A percentile compares a stretch with the other conserved stretches of the same genome.
Evolutionary conservation across 164 flowering plant species (phyloP).

Genomic region (Stephania yunnanensis): DNA sequence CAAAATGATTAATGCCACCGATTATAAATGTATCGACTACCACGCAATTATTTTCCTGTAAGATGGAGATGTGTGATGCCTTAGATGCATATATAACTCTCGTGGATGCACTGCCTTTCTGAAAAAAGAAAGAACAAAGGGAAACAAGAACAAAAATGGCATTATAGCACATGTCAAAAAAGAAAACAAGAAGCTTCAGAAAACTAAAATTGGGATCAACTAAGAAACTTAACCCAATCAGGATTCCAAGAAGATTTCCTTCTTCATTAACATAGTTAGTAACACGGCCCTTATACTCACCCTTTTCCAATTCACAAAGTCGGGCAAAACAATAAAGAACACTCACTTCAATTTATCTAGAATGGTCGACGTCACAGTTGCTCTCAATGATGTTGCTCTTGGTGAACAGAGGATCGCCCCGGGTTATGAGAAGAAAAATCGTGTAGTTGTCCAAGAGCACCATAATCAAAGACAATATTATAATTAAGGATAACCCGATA

Average conservation of each 20-base stretch:
- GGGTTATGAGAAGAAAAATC: slow-evolving; percentile 95
- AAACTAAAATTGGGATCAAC: neutral
- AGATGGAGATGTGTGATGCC: slow-evolving; percentile 85
- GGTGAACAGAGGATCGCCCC: slow-evolving; percentile 75
- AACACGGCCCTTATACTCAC: slow-evolving; percentile 97
- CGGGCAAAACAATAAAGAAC: slow-evolving; percentile 99
- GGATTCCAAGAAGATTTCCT: slow-evolving; percentile 95
- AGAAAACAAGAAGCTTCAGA: neutral
- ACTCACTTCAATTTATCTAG: slow-evolving; percentile 96
- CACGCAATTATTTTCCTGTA: slow-evolving; percentile 88
- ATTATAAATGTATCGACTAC: slow-evolving; percentile 58
- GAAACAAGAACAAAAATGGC: neutral
- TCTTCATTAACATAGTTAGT: slow-evolving; percentile 92
- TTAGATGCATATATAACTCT: slow-evolving; percentile 74
- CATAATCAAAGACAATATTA: slow-evolving; percentile 95
- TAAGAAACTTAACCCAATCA: slow-evolving; percentile 69
- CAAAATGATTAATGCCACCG: slow-evolving; percentile 84
- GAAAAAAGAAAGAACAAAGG: slow-evolving; percentile 16
- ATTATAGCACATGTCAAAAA: neutral
- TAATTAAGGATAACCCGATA: slow-evolving; percentile 76
- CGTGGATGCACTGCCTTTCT: slow-evolving; percentile 93
- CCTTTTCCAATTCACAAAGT: slow-evolving; percentile 86
- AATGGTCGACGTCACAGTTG: slow-evolving; percentile 88
- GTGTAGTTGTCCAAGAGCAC: slow-evolving; percentile 83
- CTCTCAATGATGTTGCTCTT: slow-evolving; percentile 50